Base-by-base conservation (phyloP, 2,329 filamentous ascomycete species). In the Colletotrichum chrysophilum region DNA sequence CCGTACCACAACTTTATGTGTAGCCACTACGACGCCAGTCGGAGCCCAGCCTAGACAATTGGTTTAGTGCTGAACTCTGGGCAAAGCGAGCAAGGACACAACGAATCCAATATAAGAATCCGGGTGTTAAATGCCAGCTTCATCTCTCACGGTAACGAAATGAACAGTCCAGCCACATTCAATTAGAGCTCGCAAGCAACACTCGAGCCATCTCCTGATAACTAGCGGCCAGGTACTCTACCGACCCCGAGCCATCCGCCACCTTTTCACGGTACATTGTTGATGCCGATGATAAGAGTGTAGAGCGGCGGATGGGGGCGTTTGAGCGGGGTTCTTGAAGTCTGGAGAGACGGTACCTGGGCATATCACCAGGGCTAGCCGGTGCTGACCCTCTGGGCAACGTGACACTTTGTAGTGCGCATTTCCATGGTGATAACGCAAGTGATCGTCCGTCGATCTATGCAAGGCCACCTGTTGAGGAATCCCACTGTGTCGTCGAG, bases 361-460 rank as follows among this genome's bases (percentile, higher is more conserved):
- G 43, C n/a, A 34, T 34, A 21, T 34, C 28, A 62, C 10, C 12
- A 64, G 32, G 24, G 24, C 21, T 26, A 36, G 34, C 14, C 61
- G 24, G 14, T 10, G 32, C 24, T 21, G n/a, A 12, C 52, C n/a
- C 18, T 18, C 9, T 26, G 38, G 36, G 28, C 48, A 71, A 48
- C 60, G 67, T 71, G n/a, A 34, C 43, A n/a, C 32, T 38, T 34
- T 21, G 21, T 21, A 55, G 56, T 24, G 38, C 34, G 30, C 36
- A 52, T 30, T 21, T 28, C 26, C 18, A 32, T 43, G 26, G 34
- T 24, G 69, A 68, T 34, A 72, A 75, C 32, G 34, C 70, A 56
- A 66, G 64, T 21, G 69, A 75, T 75, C 73, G 73, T 38, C 62
- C 38, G 62, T 36, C 62, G 73, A 75, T 75, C 73, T 56, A 18